Evolutionary conservation across 2,329 filamentous ascomycete genomes (phyloP), one percentile per base, ranked within the genome.

Genomic region (Madurella mycetomatis): DNA sequence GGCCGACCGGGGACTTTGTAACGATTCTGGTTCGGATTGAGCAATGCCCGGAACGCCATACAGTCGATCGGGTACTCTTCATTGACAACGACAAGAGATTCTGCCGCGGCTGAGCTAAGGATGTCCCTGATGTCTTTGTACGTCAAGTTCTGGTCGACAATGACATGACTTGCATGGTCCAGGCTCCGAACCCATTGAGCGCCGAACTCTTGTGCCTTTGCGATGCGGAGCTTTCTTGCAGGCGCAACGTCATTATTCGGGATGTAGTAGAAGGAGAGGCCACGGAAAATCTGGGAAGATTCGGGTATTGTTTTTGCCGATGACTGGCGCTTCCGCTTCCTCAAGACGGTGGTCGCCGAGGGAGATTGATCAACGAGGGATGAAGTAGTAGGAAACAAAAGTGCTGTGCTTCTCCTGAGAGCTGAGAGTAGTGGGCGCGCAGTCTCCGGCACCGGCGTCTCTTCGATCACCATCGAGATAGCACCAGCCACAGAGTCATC

Each of bases 241-340:
- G 81, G 79, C 32, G 85, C 82, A 45, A 87, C 79, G 59, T 92
- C 86, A 59, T 90, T 83, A 60, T 94, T 88, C 0, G 91, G 92
- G 5, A 95, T 82, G 67, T 94, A 96, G 70, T 83, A 88, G 60
- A 90, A 86, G 0, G 72, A 68, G n/a, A 88, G 68, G 0, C 72
- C 78, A 43, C 73, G 77, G 65, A 91, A 85, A 5, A 88, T 76
- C 60, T 80, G 77, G 53, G 80, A 70, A 1, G 69, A 66, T 56
- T 82, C 77, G 0, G 82, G 77, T 1, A 80, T 72, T 17, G 75
- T 57, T 47, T 75, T 76, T 18, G 77, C 55, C 2, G 67, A 57
- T 1, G 65, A 56, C 41, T 73, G 64, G 51, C 72, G 68, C 65
- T 82, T 83, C 41, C 76, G 72, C 62, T 81, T 80, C 51, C 68